Evolutionary conservation across 148 eudicot genomes (phyloP), one percentile per base, ranked within the genome.

Genomic region (Spergularia bocconei): DNA sequence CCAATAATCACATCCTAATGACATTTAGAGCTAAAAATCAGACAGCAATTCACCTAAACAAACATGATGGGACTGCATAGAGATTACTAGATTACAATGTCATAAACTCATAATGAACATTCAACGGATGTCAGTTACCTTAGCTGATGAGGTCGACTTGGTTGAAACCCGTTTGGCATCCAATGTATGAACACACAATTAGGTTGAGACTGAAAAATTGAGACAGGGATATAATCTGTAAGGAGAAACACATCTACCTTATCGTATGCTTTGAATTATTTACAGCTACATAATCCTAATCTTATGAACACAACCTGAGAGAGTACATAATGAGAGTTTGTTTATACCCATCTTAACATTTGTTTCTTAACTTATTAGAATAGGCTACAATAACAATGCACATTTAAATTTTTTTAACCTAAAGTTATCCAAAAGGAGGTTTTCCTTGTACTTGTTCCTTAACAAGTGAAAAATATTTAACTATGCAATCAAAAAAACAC

Each of bases 321-420:
- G 70, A 50, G 54, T 39, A 69, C 36, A 69, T 58, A 23, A 55
- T 70, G 52, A 64, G 54, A 63, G 38, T 10, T 53, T 21, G 10
- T 69, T 70, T 6, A 44, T 44, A 21, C 64, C 33, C 8, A 29
- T 75, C 58, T 17, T 47, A 64, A 76, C 50, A 65, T 23, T 57
- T 80, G 36, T 17, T 71, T 56, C 44, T 59, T 56, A 67, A 9
- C 69, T 77, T 72, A 76, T 71, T 76, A 53, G 54, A 66, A 76
- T 58, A 80, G 73, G 60, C 79, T 71, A 76, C 71, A 76, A 38
- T 17, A 76, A 76, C 77, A 81, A 77, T 83, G 78, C 79, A 80
- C 72, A 74, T 75, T 71, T 65, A 57, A 69, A 59, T 8, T 38
- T 61, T 64, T 70, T 63, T 53, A 66, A 48, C 78, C 72, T 57